Evolutionary conservation across 768 basidiomycete genomes (phyloP), one percentile per base, ranked within the genome.

Genomic region (Tulasnella sp.): DNA sequence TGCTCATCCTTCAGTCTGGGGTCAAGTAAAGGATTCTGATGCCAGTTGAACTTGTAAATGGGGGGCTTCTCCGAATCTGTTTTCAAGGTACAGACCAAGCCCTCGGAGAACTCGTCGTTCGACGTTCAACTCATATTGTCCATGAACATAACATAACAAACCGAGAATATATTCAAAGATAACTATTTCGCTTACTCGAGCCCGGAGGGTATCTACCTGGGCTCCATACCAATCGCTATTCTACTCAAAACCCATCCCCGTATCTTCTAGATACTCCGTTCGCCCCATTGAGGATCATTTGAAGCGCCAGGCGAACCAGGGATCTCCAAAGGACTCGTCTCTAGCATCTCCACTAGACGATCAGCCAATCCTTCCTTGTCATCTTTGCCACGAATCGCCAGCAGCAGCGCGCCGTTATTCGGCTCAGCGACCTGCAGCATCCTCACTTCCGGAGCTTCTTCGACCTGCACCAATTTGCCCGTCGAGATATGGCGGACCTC

Each of bases 381-480:
- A 67, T 88, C 85, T 68, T 78, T 77, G 11, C 90, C 90, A 44
- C 82, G 83, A 88, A 89, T 89, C 14, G 84, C 89, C 4, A 89
- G 81, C 62, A 92, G 77, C 29, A 90, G 82, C 6, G 86, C 82
- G 67, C 85, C 84, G 35, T 41, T 22, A 36, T 84, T 79, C 44
- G 35, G 81, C 39, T 79, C 0, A 82, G 83, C 14, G 81, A 78
- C 77, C 62, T 89, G 83, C 64, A 91, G 79, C 35, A 91, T 82
- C 32, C 90, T 86, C 41, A 94, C 84, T 75, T 92, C 90, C 12
- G 77, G 75, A 0, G 84, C 91, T 76, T 91, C 89, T 59, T 94
- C 87, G n/a, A 92, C 90, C 79, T 94, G 92, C n/a, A 88, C 86
- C 22, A 94, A 86, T 67, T 85, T 79, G 4, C 90, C 88, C 0